These are phyloP conservation scores for Pseudogymnoascus sp. DNA, from an alignment of 2,329 filamentous ascomycete species.

Conservation along the genomic window DNA sequence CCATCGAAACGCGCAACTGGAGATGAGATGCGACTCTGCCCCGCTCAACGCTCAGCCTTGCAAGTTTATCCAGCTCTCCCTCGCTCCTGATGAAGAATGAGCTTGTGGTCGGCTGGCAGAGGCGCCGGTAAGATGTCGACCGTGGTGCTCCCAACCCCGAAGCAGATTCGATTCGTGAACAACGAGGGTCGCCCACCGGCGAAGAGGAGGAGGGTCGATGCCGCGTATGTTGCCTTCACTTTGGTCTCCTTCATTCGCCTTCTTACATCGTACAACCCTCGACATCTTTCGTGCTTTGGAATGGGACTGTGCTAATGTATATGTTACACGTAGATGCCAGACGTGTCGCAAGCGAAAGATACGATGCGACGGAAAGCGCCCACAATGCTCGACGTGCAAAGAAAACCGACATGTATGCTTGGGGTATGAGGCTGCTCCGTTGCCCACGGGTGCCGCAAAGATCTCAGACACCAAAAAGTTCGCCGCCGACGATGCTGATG, in stretches of 20 bases:
- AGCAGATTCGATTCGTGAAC: constrained; percentile 70
- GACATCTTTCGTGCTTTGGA: background rate
- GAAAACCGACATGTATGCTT: constrained; percentile 63
- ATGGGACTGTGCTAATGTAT: constrained; percentile 7
- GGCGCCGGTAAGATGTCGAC: constrained; percentile 7
- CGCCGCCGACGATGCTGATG: constrained; percentile 29
- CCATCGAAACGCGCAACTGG: constrained; percentile 3
- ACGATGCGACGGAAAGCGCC: constrained; percentile 65
- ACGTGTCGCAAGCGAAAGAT: constrained; percentile 72
- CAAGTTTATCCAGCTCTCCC: background rate
- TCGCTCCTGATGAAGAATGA: constrained; percentile 8
- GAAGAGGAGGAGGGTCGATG: constrained; percentile 70
- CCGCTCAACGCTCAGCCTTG: constrained; percentile 1
- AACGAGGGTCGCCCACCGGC: constrained; percentile 74
- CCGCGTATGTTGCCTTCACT: constrained; percentile 50
- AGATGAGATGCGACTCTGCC: constrained; percentile 5
- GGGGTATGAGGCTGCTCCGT: constrained; percentile 46
- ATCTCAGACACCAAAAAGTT: background rate
- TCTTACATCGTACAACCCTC: constrained; percentile 6
- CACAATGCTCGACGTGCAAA: constrained; percentile 62
- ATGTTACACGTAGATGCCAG: constrained; percentile 44
- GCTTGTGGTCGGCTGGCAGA: constrained; percentile 6
- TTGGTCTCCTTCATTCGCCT: constrained; percentile 12
- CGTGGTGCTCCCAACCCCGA: constrained; percentile 31
- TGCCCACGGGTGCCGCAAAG: constrained; percentile 23